Base-by-base conservation (phyloP, 148 eudicot genomes). In the Rhododendron williamsianum region DNA sequence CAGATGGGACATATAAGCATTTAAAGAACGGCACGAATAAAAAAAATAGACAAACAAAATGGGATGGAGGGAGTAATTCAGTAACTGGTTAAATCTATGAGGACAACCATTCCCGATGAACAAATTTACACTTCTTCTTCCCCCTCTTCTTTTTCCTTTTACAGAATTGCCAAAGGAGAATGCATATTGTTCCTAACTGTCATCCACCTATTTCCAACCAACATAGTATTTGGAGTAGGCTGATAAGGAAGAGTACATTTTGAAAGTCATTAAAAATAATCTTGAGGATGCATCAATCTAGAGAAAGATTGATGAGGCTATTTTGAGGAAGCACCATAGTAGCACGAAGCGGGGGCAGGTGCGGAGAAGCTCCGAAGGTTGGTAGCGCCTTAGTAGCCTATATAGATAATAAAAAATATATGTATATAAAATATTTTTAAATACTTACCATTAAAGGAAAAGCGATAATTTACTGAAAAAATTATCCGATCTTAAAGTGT, bases 201-300 rank as follows among this genome's bases (percentile, higher is more conserved):
- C 27, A 35, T 56, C 36, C 71, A 33, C 21, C n/a, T 56, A 33
- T 21, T 33, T 81, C 38, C 71, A 54, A 81, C 27, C 9, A 81
- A 56, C 16, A 54, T 3, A 54, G 69, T 56, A n/a, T 13, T 54
- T 52, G 56, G 16, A 52, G 56, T 18, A 52, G n/a, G 52, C 23
- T 33, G n/a, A 41, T 41, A 41, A 4, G 6, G 45, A 41, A 41
- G 45, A 41, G 45, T 6, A 41, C 10, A 78, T 49, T 77, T 78
- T 45, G 49, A 25, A 78, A 49, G 81, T 48, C 19, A 41, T n/a
- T 0, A n/a, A 19, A 78, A 78, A 49, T 58, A n/a, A 78, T 46
- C 13, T 46, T 78, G 81, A 45, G 81, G 58, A 78, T 46, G 81
- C n/a, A 78, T 78, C 56, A 46, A 48, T 58, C 81, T 4, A 25